Conservation (phyloP, 1,284 basidiomycete genomes). For the Ceratobasidium sp. region DNA sequence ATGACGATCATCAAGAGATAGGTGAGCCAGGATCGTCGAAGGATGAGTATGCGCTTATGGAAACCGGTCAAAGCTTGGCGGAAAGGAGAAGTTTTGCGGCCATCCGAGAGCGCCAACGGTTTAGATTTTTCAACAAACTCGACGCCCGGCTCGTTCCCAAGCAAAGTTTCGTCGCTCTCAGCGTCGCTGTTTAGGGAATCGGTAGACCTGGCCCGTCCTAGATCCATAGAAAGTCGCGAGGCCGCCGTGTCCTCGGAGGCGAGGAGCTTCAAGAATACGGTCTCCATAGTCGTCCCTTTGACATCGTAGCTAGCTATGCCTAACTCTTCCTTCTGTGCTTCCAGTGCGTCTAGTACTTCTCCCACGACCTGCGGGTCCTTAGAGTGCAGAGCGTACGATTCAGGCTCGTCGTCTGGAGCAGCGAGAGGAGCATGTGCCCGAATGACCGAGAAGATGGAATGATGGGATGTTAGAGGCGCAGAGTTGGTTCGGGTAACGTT, state of each 20-base stretch:
- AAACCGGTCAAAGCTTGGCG: conserved; percentile 75
- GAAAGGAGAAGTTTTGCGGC: conserved; percentile 63
- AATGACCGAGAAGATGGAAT: conserved; percentile 58
- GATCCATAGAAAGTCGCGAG: too few relatives aligned
- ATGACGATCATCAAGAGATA: conserved; percentile 69
- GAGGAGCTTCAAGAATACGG: conserved; percentile 81
- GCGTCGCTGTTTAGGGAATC: too few relatives aligned
- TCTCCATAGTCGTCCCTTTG: conserved; percentile 77
- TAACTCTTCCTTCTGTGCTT: conserved; percentile 57
- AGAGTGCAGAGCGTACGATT: conserved; percentile 66
- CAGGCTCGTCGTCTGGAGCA: conserved; percentile 55
- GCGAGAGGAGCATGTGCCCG: conserved; percentile 62
- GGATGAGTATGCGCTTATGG: conserved; percentile 73
- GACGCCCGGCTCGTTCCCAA: too few relatives aligned
- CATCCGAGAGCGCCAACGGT: conserved; percentile 60
- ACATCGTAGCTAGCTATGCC: conserved; percentile 69
- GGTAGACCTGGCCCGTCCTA: too few relatives aligned
- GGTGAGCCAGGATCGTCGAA: conserved; percentile 73
- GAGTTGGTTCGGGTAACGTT: conserved; percentile 60
- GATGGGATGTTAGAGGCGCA: background rate
- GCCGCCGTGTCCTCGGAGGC: too few relatives aligned
- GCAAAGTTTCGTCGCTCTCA: too few relatives aligned
- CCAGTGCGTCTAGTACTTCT: conserved; percentile 65
- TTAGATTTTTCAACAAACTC: conserved; percentile 39
- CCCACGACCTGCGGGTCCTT: conserved; percentile 66